Evolutionary conservation across 2,329 filamentous ascomycete genomes (phyloP).

Genomic region (Fusarium palustre): DNA sequence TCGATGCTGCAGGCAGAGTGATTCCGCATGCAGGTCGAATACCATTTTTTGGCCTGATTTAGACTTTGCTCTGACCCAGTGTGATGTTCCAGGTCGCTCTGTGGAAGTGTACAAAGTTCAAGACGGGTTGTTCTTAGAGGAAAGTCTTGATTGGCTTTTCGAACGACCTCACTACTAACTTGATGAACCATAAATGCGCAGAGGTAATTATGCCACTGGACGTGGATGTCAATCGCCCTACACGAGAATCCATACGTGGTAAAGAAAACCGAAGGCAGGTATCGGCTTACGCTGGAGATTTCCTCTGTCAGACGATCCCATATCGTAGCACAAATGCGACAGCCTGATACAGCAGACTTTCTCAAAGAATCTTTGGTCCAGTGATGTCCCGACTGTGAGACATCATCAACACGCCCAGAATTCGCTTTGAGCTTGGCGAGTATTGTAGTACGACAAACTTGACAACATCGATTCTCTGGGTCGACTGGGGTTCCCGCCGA

Average conservation of each 20-base stretch:
- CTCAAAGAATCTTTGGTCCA: not conserved
- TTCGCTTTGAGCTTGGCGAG: not conserved
- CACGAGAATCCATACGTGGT: not conserved
- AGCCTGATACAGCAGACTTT: not conserved
- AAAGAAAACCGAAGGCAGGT: not conserved
- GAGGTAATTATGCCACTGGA: not conserved
- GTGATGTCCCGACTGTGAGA: not conserved
- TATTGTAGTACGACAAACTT: not conserved
- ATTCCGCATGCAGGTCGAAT: not conserved
- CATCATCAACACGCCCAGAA: not conserved
- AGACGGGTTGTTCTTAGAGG: rapidly evolving
- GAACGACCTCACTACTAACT: rapidly evolving
- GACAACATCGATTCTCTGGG: not conserved
- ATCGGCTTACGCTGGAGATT: not conserved
- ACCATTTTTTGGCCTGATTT: not conserved
- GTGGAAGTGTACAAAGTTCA: not conserved
- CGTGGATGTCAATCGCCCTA: not conserved
- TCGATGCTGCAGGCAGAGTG: not conserved
- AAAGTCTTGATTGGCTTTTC: not conserved
- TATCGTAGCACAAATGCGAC: not conserved
- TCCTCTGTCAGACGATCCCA: not conserved
- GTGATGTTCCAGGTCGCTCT: not conserved
- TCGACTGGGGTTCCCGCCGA: not conserved
- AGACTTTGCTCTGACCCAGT: not conserved
- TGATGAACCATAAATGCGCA: not conserved